phyloP scores from a whole-genome alignment of 306 rosid species.

The Prunus mume region DNA sequence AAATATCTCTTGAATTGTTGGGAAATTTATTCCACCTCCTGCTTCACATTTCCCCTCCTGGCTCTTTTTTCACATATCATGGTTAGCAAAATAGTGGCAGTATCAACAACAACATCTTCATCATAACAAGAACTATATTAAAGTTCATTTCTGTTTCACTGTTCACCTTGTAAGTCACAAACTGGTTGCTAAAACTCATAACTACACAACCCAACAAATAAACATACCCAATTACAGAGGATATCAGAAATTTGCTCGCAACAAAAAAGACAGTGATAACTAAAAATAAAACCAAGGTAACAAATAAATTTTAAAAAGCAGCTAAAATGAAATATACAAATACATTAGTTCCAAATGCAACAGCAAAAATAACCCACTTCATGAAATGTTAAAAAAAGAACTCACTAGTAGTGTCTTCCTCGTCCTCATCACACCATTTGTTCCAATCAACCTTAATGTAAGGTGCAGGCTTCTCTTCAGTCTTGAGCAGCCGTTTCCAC shows the following conservation, averaged over 20 bases:
- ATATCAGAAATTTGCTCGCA: background rate
- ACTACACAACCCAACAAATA: background rate
- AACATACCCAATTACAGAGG: background rate
- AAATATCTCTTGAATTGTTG: background rate
- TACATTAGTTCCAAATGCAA: background rate
- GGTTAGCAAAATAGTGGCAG: background rate
- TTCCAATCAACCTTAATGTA: constrained; percentile 86
- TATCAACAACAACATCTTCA: background rate
- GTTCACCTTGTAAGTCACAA: background rate
- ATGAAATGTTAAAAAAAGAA: background rate
- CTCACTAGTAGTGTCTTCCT: constrained; percentile 63
- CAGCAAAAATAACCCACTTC: background rate
- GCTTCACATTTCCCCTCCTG: no score
- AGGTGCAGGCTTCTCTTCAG: constrained; percentile 82
- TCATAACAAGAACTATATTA: background rate
- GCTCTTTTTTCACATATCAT: background rate
- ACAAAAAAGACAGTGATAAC: background rate
- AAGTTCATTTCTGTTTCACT: background rate
- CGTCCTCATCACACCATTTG: constrained; percentile 85
- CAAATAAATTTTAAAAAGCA: background rate
- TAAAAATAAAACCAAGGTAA: background rate
- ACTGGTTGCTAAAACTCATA: background rate
- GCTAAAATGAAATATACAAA: constrained; percentile 14
- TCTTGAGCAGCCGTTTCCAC: constrained; percentile 80
- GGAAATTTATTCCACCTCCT: background rate